phyloP scores from a whole-genome alignment of 2,329 filamentous ascomycete genomes.

The Clonostachys chloroleuca region DNA sequence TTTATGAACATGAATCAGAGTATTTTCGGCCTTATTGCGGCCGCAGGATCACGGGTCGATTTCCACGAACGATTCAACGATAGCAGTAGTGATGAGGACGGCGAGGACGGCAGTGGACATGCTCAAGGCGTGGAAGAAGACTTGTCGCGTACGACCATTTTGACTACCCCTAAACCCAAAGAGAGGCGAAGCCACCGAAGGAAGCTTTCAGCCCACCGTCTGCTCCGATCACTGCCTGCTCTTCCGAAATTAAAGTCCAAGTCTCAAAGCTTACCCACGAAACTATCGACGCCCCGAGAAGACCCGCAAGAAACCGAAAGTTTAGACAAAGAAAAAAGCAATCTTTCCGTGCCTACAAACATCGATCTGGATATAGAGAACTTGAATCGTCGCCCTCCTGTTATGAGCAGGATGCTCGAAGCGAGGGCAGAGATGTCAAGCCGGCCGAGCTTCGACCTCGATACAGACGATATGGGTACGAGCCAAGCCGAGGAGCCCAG shows the following conservation, averaged over 20 bases:
- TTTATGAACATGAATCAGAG: slow-evolving; percentile 86
- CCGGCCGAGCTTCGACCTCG: slow-evolving; percentile 51
- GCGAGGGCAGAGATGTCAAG: slow-evolving; percentile 61
- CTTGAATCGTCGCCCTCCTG: slow-evolving; percentile 52
- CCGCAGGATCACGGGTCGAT: slow-evolving; percentile 77
- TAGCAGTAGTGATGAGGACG: slow-evolving; percentile 75
- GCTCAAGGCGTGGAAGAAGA: slow-evolving; percentile 9
- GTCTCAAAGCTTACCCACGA: slow-evolving; percentile 35
- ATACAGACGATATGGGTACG: neutral
- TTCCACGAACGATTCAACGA: slow-evolving; percentile 78
- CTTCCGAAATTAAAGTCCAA: slow-evolving; percentile 42
- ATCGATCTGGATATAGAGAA: slow-evolving; percentile 13
- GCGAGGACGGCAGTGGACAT: slow-evolving; percentile 19
- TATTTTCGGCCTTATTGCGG: slow-evolving; percentile 88
- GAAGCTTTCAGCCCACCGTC: slow-evolving; percentile 59
- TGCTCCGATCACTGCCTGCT: slow-evolving; percentile 62
- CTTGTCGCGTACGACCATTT: slow-evolving; percentile 35
- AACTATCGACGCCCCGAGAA: slow-evolving; percentile 26
- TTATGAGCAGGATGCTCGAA: slow-evolving; percentile 76
- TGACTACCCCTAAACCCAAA: slow-evolving; percentile 22
- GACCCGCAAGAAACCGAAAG: slow-evolving; percentile 17
- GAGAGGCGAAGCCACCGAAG: slow-evolving; percentile 39
- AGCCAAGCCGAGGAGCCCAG: slow-evolving; percentile 38
- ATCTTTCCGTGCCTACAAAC: slow-evolving; percentile 12
- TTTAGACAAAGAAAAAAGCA: slow-evolving; percentile 5